phyloP scores from a whole-genome alignment of 2,329 filamentous ascomycete species.

The Fusarium pininemorale region DNA sequence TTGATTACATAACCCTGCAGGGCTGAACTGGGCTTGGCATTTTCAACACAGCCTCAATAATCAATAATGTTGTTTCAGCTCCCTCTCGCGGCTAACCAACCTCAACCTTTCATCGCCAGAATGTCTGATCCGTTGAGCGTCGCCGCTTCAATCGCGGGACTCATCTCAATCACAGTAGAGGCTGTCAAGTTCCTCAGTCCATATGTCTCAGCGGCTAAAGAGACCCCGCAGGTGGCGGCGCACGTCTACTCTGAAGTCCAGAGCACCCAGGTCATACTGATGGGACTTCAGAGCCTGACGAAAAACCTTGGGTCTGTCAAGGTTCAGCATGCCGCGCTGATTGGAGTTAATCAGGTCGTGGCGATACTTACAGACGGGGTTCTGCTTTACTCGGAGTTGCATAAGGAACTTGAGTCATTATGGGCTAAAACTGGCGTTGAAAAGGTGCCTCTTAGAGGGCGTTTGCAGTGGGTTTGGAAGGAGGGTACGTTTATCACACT shows the following conservation, averaged over 20 bases:
- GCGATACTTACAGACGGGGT: conserved; percentile 3
- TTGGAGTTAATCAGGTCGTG: neutral
- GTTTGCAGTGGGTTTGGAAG: neutral
- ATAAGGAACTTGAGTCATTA: neutral
- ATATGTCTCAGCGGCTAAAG: conserved; percentile 16
- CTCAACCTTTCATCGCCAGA: accelerated
- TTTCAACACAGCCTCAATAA: neutral
- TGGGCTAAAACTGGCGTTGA: neutral
- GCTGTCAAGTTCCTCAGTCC: neutral
- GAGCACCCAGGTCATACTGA: conserved; percentile 3
- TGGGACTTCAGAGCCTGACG: neutral
- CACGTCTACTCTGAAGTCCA: conserved; percentile 19
- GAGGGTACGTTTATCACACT: neutral
- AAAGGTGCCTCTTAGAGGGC: neutral
- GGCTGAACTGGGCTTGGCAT: neutral
- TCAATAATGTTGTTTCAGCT: neutral
- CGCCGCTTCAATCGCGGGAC: conserved; percentile 17
- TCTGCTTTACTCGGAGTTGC: conserved; percentile 14
- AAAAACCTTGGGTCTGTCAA: neutral
- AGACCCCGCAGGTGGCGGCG: conserved; percentile 17
- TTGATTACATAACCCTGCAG: neutral
- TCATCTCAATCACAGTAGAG: neutral
- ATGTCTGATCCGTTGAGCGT: conserved; percentile 12
- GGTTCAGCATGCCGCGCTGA: neutral
- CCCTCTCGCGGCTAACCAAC: neutral